Conservation (phyloP, 495 filamentous ascomycete species). For the Trichoderma virens region DNA sequence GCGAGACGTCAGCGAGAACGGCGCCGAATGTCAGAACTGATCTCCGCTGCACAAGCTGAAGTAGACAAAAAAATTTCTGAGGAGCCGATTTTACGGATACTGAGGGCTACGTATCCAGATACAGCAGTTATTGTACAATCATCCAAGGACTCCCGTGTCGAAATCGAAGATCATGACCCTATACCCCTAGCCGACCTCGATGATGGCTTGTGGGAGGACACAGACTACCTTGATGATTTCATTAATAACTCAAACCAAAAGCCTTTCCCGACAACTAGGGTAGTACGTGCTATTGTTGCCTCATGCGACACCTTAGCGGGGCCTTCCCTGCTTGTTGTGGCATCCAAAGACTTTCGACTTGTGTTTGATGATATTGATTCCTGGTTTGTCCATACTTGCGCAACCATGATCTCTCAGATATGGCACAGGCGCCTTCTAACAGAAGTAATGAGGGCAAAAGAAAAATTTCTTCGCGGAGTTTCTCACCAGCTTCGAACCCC, state of each 20-base stretch:
- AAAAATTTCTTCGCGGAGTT: conserved; percentile 31
- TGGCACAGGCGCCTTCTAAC: conserved; percentile 13
- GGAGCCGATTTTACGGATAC: not conserved
- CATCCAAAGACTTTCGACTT: conserved; percentile 13
- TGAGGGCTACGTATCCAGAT: not conserved
- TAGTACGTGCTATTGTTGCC: conserved; percentile 12
- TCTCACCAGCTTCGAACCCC: conserved; percentile 34
- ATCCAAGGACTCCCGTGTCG: not conserved
- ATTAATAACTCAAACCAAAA: conserved; percentile 13
- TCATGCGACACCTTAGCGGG: conserved; percentile 13
- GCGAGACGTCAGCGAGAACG: conserved; percentile 10
- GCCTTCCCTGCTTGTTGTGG: conserved; percentile 11
- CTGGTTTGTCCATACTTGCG: conserved; percentile 14
- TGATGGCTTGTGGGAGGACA: not conserved
- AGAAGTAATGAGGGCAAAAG: conserved; percentile 23
- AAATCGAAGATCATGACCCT: not conserved
- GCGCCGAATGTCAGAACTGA: conserved; percentile 5
- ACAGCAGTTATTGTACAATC: not conserved
- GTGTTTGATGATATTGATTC: conserved; percentile 16
- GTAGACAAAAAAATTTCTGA: not conserved
- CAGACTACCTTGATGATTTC: not conserved
- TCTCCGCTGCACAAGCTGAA: conserved; percentile 1
- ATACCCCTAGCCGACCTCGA: not conserved
- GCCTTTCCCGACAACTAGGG: not conserved
- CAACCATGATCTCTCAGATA: conserved; percentile 11